phyloP scores from a whole-genome alignment of 352 stramenopile species.

The Phytophthora podocarpi region DNA sequence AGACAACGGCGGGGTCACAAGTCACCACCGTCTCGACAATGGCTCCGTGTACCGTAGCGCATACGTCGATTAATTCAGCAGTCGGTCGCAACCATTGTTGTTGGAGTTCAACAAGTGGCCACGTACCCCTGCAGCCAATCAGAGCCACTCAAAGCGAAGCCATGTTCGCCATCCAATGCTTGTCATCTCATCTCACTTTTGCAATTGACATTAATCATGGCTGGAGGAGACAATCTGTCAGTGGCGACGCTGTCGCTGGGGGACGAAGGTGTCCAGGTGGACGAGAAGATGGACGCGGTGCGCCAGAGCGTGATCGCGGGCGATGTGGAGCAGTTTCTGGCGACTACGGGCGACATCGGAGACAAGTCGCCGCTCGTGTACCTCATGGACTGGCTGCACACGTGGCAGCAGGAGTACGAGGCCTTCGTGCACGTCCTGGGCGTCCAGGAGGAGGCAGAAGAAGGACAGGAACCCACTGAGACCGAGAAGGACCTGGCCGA shows the following conservation, averaged over 20 bases:
- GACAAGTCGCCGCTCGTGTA: conserved; percentile 56
- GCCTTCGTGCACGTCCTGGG: conserved; percentile 76
- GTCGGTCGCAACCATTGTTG: too few species aligned
- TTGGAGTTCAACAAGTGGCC: conserved; percentile 1
- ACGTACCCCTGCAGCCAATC: conserved; percentile 27
- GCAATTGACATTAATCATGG: conserved; percentile 26
- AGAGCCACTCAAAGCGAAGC: conserved; percentile 11
- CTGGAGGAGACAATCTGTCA: conserved; percentile 47
- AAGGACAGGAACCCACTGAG: conserved; percentile 29
- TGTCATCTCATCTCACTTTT: too few species aligned
- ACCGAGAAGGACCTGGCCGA: conserved; percentile 72
- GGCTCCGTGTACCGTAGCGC: too few species aligned
- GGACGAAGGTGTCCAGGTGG: conserved; percentile 34
- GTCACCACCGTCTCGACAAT: too few species aligned
- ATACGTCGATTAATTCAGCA: too few species aligned
- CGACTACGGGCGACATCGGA: conserved; percentile 31
- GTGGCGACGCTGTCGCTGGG: conserved; percentile 51
- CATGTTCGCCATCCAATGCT: conserved; percentile 33
- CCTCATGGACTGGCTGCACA: conserved; percentile 88
- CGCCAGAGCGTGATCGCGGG: conserved; percentile 59
- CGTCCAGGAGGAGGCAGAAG: conserved; percentile 47
- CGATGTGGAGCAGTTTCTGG: conserved; percentile 55
- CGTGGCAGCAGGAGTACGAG: conserved; percentile 89
- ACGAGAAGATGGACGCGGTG: conserved; percentile 59
- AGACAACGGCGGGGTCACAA: too few species aligned